Percentiles rank a stretch among this genome's conserved stretches.
Conservation (phyloP, 2,329 filamentous ascomycete species). For the Pleurostoma richardsiae region DNA sequence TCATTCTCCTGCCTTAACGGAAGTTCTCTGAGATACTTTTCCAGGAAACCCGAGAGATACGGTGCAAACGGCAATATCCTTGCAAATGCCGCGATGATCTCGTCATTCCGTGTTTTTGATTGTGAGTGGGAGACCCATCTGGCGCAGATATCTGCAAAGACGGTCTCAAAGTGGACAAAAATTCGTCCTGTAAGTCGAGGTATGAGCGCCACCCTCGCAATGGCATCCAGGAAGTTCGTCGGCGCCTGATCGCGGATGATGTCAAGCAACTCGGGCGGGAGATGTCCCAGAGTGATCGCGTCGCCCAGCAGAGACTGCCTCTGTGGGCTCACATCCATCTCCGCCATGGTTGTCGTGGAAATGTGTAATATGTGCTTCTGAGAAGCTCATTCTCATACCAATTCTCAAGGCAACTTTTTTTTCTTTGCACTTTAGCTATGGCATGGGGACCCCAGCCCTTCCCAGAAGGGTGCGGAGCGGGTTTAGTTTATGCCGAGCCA, state of each 20-base stretch:
- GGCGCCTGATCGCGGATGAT: slow-evolving; percentile 60
- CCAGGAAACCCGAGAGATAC: slow-evolving; percentile 69
- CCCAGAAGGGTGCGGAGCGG: not conserved
- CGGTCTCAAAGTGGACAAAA: slow-evolving; percentile 67
- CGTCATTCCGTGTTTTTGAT: slow-evolving; percentile 28
- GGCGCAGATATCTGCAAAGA: slow-evolving; percentile 79
- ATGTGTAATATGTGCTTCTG: slow-evolving; percentile 4
- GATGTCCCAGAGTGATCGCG: slow-evolving; percentile 45
- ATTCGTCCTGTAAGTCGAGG: slow-evolving; percentile 66
- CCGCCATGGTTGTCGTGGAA: slow-evolving; percentile 41
- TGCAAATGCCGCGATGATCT: slow-evolving; percentile 67
- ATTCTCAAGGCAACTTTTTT: slow-evolving; percentile 19
- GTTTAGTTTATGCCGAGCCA: not conserved
- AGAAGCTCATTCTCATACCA: not conserved
- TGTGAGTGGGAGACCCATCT: slow-evolving; percentile 61
- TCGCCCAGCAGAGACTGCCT: slow-evolving; percentile 52
- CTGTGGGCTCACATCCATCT: slow-evolving; percentile 49
- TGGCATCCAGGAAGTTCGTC: slow-evolving; percentile 63
- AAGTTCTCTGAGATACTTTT: slow-evolving; percentile 31
- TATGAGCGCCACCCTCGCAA: slow-evolving; percentile 65
- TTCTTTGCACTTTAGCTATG: not conserved
- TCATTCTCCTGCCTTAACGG: not conserved
- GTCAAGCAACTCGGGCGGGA: slow-evolving; percentile 67
- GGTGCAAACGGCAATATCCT: slow-evolving; percentile 78
- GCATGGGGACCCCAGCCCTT: slow-evolving; percentile 4